A percentile compares a stretch with the other conserved stretches of the same genome.
These are phyloP conservation scores for Aquilaria malaccensis DNA, from an alignment of 345 rosid genomes.

Conservation along the genomic window DNA sequence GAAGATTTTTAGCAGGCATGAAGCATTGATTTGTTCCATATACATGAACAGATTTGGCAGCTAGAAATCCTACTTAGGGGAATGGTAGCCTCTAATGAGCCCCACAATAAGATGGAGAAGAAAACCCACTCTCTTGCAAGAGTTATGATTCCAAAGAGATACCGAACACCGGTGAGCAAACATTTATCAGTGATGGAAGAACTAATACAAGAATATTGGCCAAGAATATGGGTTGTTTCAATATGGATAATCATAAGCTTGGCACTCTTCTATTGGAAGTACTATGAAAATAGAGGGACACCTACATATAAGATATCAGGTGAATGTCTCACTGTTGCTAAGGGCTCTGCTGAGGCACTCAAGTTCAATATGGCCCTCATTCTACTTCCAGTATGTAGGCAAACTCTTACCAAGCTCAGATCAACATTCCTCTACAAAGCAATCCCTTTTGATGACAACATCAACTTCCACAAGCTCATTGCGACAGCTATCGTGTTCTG, in stretches of 20 bases:
- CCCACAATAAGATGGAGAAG: conserved; percentile 17
- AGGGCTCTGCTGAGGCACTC: conserved; percentile 82
- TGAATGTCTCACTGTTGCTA: conserved; percentile 69
- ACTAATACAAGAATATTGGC: conserved; percentile 50
- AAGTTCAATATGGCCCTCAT: conserved; percentile 90
- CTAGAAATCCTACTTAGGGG: conserved; percentile 72
- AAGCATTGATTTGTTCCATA: not conserved
- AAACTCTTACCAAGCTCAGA: conserved; percentile 64
- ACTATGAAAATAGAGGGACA: conserved; percentile 19
- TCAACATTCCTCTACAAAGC: conserved; percentile 44
- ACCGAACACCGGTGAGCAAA: conserved; percentile 57
- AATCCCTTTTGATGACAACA: conserved; percentile 88
- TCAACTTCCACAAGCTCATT: conserved; percentile 74
- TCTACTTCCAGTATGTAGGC: conserved; percentile 74
- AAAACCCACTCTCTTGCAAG: conserved; percentile 44
- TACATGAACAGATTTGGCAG: conserved; percentile 74
- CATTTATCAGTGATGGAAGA: conserved; percentile 36
- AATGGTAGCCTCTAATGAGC: conserved; percentile 50
- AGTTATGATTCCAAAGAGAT: conserved; percentile 76
- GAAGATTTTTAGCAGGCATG: not conserved
- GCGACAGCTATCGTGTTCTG: conserved; percentile 46
- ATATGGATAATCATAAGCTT: conserved; percentile 42
- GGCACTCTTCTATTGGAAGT: conserved; percentile 57
- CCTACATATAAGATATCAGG: conserved; percentile 62
- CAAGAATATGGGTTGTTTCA: conserved; percentile 50